Evolutionary conservation across 2,329 filamentous ascomycete species (phyloP).

Genomic region (Ascochyta lentis): DNA sequence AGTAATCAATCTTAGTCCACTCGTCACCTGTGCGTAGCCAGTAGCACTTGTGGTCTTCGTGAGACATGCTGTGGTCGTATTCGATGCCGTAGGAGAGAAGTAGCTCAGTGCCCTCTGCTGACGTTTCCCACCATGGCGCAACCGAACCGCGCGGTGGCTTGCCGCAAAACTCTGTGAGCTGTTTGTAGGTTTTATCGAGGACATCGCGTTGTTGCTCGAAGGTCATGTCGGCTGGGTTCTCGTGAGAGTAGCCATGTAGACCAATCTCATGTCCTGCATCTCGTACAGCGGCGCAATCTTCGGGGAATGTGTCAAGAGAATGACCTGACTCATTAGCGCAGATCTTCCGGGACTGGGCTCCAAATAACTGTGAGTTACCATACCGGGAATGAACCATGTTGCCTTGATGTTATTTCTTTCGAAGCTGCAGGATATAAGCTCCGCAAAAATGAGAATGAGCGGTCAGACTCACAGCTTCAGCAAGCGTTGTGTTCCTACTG

Average conservation of each 20-base stretch:
- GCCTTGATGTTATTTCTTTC: constrained; percentile 63
- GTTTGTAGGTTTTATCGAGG: constrained; percentile 73
- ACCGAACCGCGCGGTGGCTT: constrained; percentile 76
- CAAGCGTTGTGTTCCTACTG: constrained; percentile 70
- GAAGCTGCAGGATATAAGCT: neutral
- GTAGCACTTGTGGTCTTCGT: constrained; percentile 69
- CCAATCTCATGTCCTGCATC: constrained; percentile 72
- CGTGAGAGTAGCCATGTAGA: constrained; percentile 74
- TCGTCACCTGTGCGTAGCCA: constrained; percentile 67
- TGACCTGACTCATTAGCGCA: constrained; percentile 46
- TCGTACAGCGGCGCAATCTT: constrained; percentile 65
- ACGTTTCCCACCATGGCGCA: constrained; percentile 78
- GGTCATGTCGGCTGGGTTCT: constrained; percentile 75
- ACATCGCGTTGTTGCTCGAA: constrained; percentile 78
- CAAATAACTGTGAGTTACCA: neutral
- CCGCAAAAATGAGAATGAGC: neutral
- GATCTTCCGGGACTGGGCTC: no score
- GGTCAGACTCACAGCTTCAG: constrained; percentile 63
- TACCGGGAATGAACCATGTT: constrained; percentile 66
- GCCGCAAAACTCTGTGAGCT: constrained; percentile 72
- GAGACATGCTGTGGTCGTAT: constrained; percentile 71
- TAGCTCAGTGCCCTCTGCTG: constrained; percentile 69
- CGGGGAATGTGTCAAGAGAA: constrained; percentile 69
- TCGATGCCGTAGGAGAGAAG: constrained; percentile 71
- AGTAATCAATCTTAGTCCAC: constrained; percentile 73